These are phyloP conservation scores for Phytophthora sansomeana DNA, from an alignment of 352 stramenopile species.

Conservation along the genomic window DNA sequence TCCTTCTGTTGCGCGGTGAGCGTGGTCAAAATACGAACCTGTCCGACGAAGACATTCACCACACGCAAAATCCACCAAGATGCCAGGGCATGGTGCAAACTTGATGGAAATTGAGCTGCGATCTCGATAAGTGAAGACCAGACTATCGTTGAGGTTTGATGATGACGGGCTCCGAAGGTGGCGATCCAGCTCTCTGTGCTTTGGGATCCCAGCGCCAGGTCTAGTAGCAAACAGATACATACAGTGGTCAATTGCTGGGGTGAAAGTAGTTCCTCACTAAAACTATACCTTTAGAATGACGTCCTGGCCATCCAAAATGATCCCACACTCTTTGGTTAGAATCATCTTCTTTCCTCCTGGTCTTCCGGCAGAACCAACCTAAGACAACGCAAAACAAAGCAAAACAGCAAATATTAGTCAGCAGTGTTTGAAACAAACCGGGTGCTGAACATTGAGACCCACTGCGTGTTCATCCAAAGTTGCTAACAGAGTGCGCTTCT, in stretches of 20 bases:
- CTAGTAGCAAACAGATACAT: constrained; percentile 19
- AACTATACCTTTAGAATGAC: constrained; percentile 58
- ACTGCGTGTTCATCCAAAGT: constrained; percentile 80
- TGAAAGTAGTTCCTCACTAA: too few species aligned
- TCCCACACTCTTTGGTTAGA: constrained; percentile 69
- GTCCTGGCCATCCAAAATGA: constrained; percentile 59
- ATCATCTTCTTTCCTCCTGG: constrained; percentile 68
- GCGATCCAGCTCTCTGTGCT: constrained; percentile 65
- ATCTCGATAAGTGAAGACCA: constrained; percentile 77
- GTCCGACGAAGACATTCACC: constrained; percentile 73
- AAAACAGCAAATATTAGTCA: neutral
- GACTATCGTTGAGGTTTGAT: constrained; percentile 79
- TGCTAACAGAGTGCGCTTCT: constrained; percentile 57
- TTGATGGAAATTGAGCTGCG: constrained; percentile 69
- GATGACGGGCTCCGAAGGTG: constrained; percentile 59
- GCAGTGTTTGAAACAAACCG: neutral
- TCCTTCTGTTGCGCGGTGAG: constrained; percentile 44
- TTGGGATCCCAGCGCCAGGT: constrained; percentile 76
- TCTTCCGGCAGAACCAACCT: constrained; percentile 68
- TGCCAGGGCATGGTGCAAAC: constrained; percentile 65
- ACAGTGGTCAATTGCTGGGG: neutral
- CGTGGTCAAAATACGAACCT: constrained; percentile 77
- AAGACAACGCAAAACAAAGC: too few species aligned
- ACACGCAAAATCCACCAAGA: constrained; percentile 73
- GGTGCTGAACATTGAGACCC: constrained; percentile 2